Base-by-base conservation (phyloP, 192 early-diverging fungal species). In the Coemansia sp. region DNA sequence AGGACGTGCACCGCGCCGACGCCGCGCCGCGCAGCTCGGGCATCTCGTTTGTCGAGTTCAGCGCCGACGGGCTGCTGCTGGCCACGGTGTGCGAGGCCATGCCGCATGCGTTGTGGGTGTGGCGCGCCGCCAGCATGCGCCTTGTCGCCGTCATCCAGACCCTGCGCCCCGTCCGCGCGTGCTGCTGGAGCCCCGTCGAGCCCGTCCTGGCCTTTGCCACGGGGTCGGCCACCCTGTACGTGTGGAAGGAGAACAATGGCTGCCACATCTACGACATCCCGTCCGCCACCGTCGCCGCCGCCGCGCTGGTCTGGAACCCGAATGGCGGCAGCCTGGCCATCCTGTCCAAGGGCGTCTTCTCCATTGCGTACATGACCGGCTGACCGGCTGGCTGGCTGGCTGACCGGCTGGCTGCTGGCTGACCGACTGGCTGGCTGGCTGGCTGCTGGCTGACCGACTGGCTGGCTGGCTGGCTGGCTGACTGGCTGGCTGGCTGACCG, bases 121-220 rank as follows among this genome's bases (percentile, higher is more conserved):
- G 81, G 81, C 68, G 64, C 8, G 51, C 66, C 6, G 16, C n/a
- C 8, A 66, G 57, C 12, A 64, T 78, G 76, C 69, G 70, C 8
- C 63, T 69, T 6, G 49, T 62, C 38, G 60, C 76, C 3, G 72
- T 83, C 1, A 44, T 78, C 21, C 76, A 78, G 69, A 83, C 69
- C 0, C 30, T 75, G 44, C 36, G 39, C 35, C 59, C 76, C 5
- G n/a, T 83, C n/a, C 62, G 81, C 34, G 39, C 39, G 36, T 71
- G 62, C 56, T 24, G 11, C 46, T 83, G 81, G 81, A 78, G 81
- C 52, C 81, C 81, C 5, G 73, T 75, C 26, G 76, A 83, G 64
- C 34, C 44, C 1, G 52, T 58, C 0, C 53, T 83, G 72, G 69
- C 63, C 9, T 63, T 83, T 43, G 69, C 62, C 18, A 78, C 81